Evolutionary conservation across 2,329 filamentous ascomycete species (phyloP), one percentile per base, ranked within the genome.

Genomic region (Colletotrichum aenigma): DNA sequence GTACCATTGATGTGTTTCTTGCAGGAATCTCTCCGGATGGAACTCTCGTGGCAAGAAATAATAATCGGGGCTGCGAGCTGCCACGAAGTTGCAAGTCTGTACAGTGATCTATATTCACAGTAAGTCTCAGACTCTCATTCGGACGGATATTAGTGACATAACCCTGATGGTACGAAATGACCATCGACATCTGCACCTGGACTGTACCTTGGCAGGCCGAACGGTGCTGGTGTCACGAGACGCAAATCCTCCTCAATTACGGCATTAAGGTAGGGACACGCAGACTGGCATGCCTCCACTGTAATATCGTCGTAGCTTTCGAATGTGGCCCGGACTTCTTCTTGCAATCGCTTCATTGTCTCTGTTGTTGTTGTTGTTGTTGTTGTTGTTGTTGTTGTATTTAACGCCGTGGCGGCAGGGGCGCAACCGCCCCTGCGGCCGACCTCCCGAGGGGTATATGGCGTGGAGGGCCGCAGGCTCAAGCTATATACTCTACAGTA

Each of bases 201-300:
- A 1, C 66, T 69, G 55, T 28, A 48, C 2, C 66, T 61, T 2
- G 66, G 66, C 3, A 69, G 52, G 7, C 66, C 66, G 2, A 61
- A 69, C 15, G 66, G 28, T 6, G 66, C 66, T 13, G 16, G 16
- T 9, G 66, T 60, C 7, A 36, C 15, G 2, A 69, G 32, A 10
- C 66, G 66, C 52, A 69, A 28, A 2, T 32, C 9, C 34, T 69
- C 52, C 24, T 69, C 21, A 3, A 69, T 69, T 12, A 69, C 55
- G 36, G 16, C 66, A 2, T 61, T 16, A 15, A 69, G 32, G 21
- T 69, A 69, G 7, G n/a, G 30, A 18, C 24, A 58, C 4, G 61
- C 18, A 9, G 30, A 36, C 32, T 65, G 61, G 32, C 34, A n/a
- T 13, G 30, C 32, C 61, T 65, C 61, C n/a, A 21, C 61, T 21